phyloP scores from a whole-genome alignment of 371 early-diverging fungal species.

The Saksenaea vasiformis region DNA sequence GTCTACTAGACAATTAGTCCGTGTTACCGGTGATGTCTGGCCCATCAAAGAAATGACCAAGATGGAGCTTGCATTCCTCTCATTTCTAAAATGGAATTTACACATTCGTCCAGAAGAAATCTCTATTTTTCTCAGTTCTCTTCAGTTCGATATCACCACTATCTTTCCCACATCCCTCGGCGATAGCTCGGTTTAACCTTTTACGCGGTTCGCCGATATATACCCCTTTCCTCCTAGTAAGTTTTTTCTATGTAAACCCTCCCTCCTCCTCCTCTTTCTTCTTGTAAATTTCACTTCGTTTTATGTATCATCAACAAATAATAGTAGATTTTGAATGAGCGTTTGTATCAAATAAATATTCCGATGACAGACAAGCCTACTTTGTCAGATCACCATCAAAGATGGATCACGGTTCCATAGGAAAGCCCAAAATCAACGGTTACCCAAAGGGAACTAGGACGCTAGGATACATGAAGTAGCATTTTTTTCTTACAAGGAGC shows the following conservation, averaged over 20 bases:
- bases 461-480: too few species aligned
- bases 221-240: neutral
- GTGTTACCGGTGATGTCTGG: conserved; percentile 55
- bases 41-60: conserved; percentile 53
- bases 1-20: conserved; percentile 46
- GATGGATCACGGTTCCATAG: too few species aligned
- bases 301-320: neutral
- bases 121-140: conserved; percentile 25
- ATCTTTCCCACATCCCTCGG: conserved; percentile 17
- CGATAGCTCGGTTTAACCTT: too few species aligned
- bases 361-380: too few species aligned
- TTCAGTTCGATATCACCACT: conserved; percentile 26
- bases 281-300: neutral
- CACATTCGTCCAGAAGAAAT: conserved; percentile 44
- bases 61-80: conserved; percentile 52
- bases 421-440: too few species aligned
- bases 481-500: too few species aligned
- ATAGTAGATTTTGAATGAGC: neutral
- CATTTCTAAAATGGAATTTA: conserved; percentile 49
- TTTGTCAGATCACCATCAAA: too few species aligned
- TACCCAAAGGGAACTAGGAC: too few species aligned
- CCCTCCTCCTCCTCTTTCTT: conserved; percentile 1
- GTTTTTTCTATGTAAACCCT: neutral
- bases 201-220: too few species aligned
- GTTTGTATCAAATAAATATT: too few species aligned